Evolutionary conservation across 495 filamentous ascomycete species (phyloP).

Genomic region (Eremomyces bilateralis): DNA sequence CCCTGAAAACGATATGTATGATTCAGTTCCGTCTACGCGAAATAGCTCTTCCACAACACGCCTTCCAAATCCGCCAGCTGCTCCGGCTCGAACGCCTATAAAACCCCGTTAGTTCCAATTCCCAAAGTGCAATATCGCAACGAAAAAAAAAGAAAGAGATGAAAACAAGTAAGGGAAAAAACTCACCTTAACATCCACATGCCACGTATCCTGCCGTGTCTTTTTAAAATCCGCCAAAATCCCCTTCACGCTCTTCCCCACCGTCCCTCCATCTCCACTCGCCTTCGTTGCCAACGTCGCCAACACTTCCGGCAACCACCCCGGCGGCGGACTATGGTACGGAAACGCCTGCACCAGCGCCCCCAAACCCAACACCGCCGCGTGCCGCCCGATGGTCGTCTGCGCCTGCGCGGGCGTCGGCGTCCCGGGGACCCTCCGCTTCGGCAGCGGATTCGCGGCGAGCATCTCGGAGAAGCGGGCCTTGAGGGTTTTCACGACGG

Average conservation of each 20-base stretch:
- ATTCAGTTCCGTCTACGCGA: too few relatives aligned
- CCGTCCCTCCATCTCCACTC: conserved; percentile 72
- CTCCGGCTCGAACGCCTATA: conserved; percentile 70
- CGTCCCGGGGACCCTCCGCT: conserved; percentile 30
- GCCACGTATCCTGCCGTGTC: conserved; percentile 97
- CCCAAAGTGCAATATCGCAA: conserved; percentile 4
- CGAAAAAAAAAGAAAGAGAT: background rate
- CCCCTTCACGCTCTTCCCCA: conserved; percentile 92
- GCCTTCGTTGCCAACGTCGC: conserved; percentile 68
- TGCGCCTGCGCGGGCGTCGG: conserved; percentile 71
- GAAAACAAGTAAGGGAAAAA: background rate
- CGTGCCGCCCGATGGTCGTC: conserved; percentile 63
- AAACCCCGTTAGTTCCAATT: too few relatives aligned
- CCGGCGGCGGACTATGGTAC: conserved; percentile 76
- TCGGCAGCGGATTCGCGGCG: conserved; percentile 64
- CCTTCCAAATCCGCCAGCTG: conserved; percentile 91
- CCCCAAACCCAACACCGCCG: conserved; percentile 79
- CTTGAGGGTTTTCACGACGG: conserved; percentile 53
- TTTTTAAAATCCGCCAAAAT: conserved; percentile 98
- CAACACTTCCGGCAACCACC: conserved; percentile 85
- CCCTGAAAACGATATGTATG: too few relatives aligned
- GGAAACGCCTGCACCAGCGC: conserved; percentile 92
- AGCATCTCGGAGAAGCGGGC: conserved; percentile 59
- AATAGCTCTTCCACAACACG: conserved; percentile 98
- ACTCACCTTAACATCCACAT: conserved; percentile 83